These are phyloP conservation scores for Prototheca wickerhamii DNA, from an alignment of 163 green algal species.

Conservation along the genomic window DNA sequence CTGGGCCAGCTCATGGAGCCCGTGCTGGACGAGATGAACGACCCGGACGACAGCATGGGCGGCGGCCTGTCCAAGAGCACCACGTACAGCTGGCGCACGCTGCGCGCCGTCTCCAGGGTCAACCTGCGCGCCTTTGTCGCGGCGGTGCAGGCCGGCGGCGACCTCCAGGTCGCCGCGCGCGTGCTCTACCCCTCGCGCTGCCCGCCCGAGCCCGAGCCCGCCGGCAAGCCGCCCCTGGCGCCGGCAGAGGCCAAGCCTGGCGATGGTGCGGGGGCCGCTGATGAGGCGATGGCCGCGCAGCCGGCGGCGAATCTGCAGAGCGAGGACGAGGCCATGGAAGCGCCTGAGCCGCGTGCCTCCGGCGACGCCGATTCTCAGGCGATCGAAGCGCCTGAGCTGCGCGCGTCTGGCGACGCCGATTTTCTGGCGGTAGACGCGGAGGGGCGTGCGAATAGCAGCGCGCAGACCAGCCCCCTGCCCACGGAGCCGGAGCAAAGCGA, in stretches of 20 bases:
- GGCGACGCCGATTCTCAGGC: too few relatives aligned
- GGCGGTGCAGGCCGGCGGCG: conserved; percentile 16
- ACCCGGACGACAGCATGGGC: conserved; percentile 17
- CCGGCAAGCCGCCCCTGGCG: neutral
- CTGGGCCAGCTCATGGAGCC: conserved; percentile 36
- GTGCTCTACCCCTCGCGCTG: conserved; percentile 23
- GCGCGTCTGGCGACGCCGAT: too few relatives aligned
- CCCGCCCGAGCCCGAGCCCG: conserved; percentile 2
- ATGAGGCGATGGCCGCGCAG: too few relatives aligned
- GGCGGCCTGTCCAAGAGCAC: conserved; percentile 16
- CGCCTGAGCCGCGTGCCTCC: too few relatives aligned
- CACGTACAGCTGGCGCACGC: conserved; percentile 39
- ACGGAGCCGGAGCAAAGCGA: too few relatives aligned
- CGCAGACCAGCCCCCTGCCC: too few relatives aligned
- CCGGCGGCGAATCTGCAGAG: too few relatives aligned
- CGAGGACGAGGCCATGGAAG: too few relatives aligned
- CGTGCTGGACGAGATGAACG: conserved; percentile 36
- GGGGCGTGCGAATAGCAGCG: too few relatives aligned
- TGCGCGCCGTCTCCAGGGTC: conserved; percentile 26
- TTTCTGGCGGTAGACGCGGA: too few relatives aligned
- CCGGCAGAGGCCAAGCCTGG: neutral
- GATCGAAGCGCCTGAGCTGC: too few relatives aligned
- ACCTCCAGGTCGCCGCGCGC: conserved; percentile 25
- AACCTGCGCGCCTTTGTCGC: conserved; percentile 15
- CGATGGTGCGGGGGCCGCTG: too few relatives aligned